Base-by-base conservation (phyloP, 2,329 filamentous ascomycete species). In the Sporothrix sp. region DNA sequence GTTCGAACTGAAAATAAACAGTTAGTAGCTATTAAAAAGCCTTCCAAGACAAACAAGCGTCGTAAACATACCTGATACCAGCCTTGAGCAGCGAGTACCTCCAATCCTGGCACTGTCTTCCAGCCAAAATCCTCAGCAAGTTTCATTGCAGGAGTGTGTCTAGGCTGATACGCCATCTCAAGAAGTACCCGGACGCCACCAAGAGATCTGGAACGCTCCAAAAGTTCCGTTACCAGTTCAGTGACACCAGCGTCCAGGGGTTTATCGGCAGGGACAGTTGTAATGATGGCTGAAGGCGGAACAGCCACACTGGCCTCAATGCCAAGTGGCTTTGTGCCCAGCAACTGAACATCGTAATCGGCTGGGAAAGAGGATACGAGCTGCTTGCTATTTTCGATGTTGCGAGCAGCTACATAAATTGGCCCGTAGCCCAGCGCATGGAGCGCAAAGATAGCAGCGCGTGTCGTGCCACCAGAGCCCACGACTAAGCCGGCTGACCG, bases 121-220 rank as follows among this genome's bases (percentile, higher is more conserved):
- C 93, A 98, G 3, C 84, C 83, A 11, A 78, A 78, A 58, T 84
- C 78, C 59, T 81, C 75, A 2, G 90, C 91, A 63, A 96, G 71
- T 63, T 85, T 77, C 82, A 97, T 96, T 58, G 95, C 68, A 7
- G 84, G 79, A 4, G 93, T 98, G 48, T 86, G 76, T 0, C 78
- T 73, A 18, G 93, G 93, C 67, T 91, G 94, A 67, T 98, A 98
- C 2, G 93, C 91, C 90, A 98, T 95, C 66, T 98, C 93, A 3
- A 97, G 69, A 54, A 97, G 68, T 11, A 93, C 78, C 18, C 78
- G 76, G 23, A 67, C 68, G 61, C 63, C 59, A 50, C 60, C 54
- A 60, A 64, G 11, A 9, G 50, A 27, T 27, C 33, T 40, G 56
- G 58, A 63, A 21, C 65, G 66, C 52, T 70, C 68, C n/a, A 81